phyloP scores from a whole-genome alignment of 768 basidiomycete genomes.

The Dacryopinax primogenitus region DNA sequence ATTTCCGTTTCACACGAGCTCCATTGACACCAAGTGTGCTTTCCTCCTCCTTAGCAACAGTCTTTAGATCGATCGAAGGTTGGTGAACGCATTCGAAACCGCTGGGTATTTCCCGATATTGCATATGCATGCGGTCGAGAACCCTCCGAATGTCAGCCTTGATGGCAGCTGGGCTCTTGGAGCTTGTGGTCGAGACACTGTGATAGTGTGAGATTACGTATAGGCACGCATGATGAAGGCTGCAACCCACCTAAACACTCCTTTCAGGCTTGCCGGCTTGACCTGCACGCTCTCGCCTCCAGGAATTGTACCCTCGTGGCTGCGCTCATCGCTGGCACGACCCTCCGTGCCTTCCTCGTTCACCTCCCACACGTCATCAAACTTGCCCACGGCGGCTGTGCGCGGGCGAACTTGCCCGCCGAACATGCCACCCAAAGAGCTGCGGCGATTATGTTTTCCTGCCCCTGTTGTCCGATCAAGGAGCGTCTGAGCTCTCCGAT shows the following conservation, averaged over 20 bases:
- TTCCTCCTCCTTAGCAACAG: constrained; percentile 31
- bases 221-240: constrained; percentile 19
- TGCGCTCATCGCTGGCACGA: constrained; percentile 7
- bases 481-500: not conserved
- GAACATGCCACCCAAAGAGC: constrained; percentile 6
- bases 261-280: constrained; percentile 92
- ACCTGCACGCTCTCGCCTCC: constrained; percentile 51
- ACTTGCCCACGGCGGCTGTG: constrained; percentile 9
- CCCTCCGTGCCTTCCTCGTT: constrained; percentile 25
- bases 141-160: constrained; percentile 76
- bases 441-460: not conserved
- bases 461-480: not conserved
- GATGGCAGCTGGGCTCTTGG: constrained; percentile 67
- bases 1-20: constrained; percentile 49
- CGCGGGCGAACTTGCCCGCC: constrained; percentile 8
- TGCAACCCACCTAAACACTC: constrained; percentile 85
- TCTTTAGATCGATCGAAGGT: constrained; percentile 82
- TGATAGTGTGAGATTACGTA: constrained; percentile 2
- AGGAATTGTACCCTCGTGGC: constrained; percentile 21
- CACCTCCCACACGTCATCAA: constrained; percentile 26
- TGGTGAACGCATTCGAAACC: constrained; percentile 95
- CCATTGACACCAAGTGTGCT: not conserved
- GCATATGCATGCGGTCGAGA: constrained; percentile 87
- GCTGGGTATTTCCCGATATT: constrained; percentile 76
- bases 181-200: constrained; percentile 90